phyloP scores from a whole-genome alignment of 768 basidiomycete genomes.

The Lactarius deliciosus region DNA sequence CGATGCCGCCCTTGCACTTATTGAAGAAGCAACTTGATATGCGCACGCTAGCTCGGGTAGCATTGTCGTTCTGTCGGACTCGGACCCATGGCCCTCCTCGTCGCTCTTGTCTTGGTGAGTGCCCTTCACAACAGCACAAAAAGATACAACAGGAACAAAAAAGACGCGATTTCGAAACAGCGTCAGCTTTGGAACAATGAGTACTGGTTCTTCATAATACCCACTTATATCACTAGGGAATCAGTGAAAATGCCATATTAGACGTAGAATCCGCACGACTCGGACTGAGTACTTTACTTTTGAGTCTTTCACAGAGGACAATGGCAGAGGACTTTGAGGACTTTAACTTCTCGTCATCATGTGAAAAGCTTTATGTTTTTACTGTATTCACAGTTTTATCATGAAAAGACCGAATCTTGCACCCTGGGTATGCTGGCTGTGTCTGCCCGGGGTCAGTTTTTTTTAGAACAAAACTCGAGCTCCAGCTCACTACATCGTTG shows the following conservation, averaged over 20 bases:
- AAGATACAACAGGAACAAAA: neutral
- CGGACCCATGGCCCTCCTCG: neutral
- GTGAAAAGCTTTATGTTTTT: neutral
- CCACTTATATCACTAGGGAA: neutral
- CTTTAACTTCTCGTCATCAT: neutral
- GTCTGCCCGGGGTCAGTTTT: neutral
- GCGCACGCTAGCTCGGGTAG: neutral
- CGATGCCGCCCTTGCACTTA: constrained; percentile 20
- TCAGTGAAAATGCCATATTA: neutral
- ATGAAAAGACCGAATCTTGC: neutral
- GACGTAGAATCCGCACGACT: neutral
- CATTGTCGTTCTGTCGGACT: neutral
- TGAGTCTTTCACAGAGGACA: neutral
- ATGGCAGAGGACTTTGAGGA: neutral
- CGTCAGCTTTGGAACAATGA: neutral
- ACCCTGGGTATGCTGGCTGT: too few species aligned
- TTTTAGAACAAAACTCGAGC: too few species aligned
- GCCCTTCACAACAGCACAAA: neutral
- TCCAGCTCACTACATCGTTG: neutral
- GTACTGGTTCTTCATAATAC: neutral
- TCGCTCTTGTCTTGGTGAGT: neutral
- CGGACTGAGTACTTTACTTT: neutral
- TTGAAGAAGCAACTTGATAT: constrained; percentile 19
- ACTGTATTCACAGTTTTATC: neutral
- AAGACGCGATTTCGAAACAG: neutral